These are phyloP conservation scores for Rhododendron mucronatum DNA, from an alignment of 148 eudicot genomes.

Conservation along the genomic window DNA sequence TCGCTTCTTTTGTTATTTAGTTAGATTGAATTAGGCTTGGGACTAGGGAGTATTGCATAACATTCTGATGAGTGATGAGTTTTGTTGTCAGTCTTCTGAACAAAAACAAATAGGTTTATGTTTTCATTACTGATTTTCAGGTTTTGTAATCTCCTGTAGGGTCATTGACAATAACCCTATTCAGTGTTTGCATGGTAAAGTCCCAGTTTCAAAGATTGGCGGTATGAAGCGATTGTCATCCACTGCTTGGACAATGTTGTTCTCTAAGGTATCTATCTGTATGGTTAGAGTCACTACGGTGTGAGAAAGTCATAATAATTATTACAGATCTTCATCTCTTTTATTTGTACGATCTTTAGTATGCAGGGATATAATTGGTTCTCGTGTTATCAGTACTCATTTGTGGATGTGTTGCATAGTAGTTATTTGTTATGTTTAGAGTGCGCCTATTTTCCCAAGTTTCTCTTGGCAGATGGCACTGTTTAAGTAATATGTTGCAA, in stretches of 20 bases:
- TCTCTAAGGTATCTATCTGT: slow-evolving; percentile 57
- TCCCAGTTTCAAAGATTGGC: slow-evolving; percentile 63
- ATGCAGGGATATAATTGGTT: neutral
- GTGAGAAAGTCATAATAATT: neutral
- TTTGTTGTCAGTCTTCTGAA: neutral
- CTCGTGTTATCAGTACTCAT: neutral
- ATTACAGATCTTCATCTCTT: neutral
- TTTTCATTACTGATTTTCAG: slow-evolving; percentile 2
- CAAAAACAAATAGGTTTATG: neutral
- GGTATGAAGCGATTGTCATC: slow-evolving; percentile 76
- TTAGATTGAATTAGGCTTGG: slow-evolving; percentile 1
- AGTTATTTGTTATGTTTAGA: neutral
- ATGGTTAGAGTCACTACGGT: neutral
- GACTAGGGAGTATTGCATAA: neutral
- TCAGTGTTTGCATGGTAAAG: slow-evolving; percentile 77
- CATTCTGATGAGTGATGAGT: slow-evolving; percentile 4
- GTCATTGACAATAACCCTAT: slow-evolving; percentile 64
- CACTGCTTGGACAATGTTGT: slow-evolving; percentile 69
- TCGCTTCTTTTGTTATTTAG: neutral
- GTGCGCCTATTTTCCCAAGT: neutral
- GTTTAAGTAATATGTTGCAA: neutral
- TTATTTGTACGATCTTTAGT: neutral
- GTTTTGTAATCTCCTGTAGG: slow-evolving; percentile 46
- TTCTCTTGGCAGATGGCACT: neutral
- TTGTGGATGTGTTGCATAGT: neutral